Conservation (phyloP, 2,329 filamentous ascomycete genomes). For the Alternaria gansuensis region DNA sequence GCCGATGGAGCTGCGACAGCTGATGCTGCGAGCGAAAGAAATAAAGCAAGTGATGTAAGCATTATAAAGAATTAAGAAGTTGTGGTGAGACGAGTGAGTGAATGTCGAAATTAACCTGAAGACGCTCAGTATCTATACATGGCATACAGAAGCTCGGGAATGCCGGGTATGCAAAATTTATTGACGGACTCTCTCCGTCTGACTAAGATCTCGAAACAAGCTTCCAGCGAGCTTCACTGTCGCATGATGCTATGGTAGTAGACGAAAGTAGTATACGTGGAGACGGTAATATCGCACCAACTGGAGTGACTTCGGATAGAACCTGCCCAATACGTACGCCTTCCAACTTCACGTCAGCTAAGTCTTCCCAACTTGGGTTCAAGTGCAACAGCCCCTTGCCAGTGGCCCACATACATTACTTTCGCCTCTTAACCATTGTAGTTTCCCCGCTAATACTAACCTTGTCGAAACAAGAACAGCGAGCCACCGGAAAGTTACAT, state of each 20-base stretch:
- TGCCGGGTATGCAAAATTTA: neutral
- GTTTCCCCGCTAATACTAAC: conserved; percentile 9
- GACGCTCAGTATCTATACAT: conserved; percentile 7
- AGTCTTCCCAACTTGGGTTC: no score
- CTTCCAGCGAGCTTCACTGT: neutral
- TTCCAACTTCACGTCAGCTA: no score
- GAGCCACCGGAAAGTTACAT: conserved; percentile 20
- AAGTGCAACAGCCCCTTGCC: no score
- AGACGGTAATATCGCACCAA: no score
- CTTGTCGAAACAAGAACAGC: conserved; percentile 4
- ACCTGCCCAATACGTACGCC: no score
- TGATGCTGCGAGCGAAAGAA: conserved; percentile 34
- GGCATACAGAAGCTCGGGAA: neutral
- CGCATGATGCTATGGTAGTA: no score
- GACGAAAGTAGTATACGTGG: no score
- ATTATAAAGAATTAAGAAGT: conserved; percentile 21
- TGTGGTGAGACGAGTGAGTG: neutral
- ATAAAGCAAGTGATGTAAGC: conserved; percentile 29
- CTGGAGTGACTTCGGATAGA: no score
- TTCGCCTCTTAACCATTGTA: neutral
- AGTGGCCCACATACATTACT: no score
- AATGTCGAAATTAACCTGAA: neutral
- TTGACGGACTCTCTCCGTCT: conserved; percentile 2
- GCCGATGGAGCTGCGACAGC: conserved; percentile 34
- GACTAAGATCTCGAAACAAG: conserved; percentile 1